A percentile compares a stretch with the other conserved stretches of the same genome.
Conservation (phyloP, 345 rosid species). For the Populus tremula region DNA sequence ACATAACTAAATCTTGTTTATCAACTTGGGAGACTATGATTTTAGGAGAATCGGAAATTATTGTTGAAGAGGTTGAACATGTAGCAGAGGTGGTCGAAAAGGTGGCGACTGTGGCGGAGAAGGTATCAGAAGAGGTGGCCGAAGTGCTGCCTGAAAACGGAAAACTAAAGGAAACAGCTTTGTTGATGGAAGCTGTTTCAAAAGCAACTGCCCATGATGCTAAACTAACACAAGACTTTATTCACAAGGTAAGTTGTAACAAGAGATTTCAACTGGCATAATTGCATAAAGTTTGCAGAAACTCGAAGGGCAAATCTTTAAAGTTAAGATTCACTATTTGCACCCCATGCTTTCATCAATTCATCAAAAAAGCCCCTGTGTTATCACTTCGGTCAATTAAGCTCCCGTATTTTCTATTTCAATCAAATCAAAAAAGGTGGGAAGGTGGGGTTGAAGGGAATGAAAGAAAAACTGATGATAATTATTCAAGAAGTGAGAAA, state of each 20-base stretch:
- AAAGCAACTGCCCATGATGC: slow-evolving; percentile 67
- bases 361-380: too few species aligned
- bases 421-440: too few species aligned
- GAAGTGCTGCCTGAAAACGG: slow-evolving; percentile 49
- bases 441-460: too few species aligned
- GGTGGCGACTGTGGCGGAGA: slow-evolving; percentile 29
- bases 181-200: slow-evolving; percentile 48
- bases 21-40: not conserved
- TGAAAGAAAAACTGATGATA: too few species aligned
- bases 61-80: slow-evolving; percentile 49
- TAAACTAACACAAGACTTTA: slow-evolving; percentile 35
- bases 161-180: slow-evolving; percentile 55
- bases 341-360: not conserved
- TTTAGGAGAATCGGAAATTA: slow-evolving; percentile 34
- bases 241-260: slow-evolving; percentile 49
- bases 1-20: not conserved
- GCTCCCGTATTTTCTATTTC: too few species aligned
- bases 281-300: not conserved
- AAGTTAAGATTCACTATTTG: not conserved
- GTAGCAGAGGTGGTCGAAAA: slow-evolving; percentile 42
- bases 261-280: not conserved
- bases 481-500: too few species aligned
- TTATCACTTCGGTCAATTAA: too few species aligned
- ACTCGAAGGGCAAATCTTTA: not conserved
- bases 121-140: slow-evolving; percentile 21